phyloP scores from a whole-genome alignment of 305 asterid species.

The Ilex paraguariensis region DNA sequence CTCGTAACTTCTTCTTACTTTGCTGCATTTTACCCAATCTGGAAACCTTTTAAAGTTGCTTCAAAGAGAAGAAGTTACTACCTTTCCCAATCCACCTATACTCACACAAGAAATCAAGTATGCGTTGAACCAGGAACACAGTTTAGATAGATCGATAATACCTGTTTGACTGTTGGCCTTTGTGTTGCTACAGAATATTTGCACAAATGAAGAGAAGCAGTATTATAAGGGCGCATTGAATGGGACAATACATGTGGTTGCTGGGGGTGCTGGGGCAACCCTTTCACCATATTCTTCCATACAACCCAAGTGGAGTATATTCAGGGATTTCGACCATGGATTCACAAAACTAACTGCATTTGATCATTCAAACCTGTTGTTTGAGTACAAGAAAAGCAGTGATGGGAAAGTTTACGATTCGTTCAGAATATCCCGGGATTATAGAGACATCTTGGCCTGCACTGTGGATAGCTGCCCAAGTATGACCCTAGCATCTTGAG shows the following conservation, averaged over 20 bases:
- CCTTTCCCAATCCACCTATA: too few relatives aligned
- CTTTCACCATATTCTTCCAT: slow-evolving; percentile 47
- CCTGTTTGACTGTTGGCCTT: neutral
- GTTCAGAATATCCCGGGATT: slow-evolving; percentile 72
- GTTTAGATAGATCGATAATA: too few relatives aligned
- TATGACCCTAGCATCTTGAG: slow-evolving; percentile 54
- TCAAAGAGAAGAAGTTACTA: too few relatives aligned
- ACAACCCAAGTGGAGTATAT: slow-evolving; percentile 70
- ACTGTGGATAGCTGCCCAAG: slow-evolving; percentile 75
- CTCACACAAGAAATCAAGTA: too few relatives aligned
- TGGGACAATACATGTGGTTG: slow-evolving; percentile 92
- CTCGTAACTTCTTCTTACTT: neutral
- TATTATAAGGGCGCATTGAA: slow-evolving; percentile 65
- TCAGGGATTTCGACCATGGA: slow-evolving; percentile 67
- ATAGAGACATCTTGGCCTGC: slow-evolving; percentile 85
- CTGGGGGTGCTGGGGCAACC: slow-evolving; percentile 93
- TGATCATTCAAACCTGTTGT: slow-evolving; percentile 69
- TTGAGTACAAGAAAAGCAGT: slow-evolving; percentile 87
- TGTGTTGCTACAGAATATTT: slow-evolving; percentile 47
- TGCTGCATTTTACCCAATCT: neutral
- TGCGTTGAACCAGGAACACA: too few relatives aligned
- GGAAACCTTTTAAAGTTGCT: neutral
- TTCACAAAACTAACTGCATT: slow-evolving; percentile 85
- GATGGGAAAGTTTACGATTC: slow-evolving; percentile 87
- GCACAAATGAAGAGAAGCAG: slow-evolving; percentile 58